phyloP scores from a whole-genome alignment of 805 yeast genomes.

The Myxozyma neotropica region DNA sequence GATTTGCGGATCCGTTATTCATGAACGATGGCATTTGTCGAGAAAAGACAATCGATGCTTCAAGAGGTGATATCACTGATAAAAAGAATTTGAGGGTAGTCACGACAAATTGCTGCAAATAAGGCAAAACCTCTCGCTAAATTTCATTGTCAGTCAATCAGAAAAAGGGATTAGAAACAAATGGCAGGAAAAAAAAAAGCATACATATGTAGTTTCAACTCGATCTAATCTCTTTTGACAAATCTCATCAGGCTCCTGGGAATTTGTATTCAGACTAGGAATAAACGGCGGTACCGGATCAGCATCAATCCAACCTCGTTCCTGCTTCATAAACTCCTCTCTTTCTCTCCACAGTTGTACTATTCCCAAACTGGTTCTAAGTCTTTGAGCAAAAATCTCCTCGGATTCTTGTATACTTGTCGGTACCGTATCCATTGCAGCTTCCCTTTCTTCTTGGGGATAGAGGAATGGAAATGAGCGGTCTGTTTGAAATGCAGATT shows the following conservation, averaged over 20 bases:
- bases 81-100: slow-evolving; percentile 68
- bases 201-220: slow-evolving; percentile 21
- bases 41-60: slow-evolving; percentile 15
- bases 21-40: not conserved
- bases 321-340: slow-evolving; percentile 69
- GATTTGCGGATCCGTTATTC: not conserved
- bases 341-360: slow-evolving; percentile 74
- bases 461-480: slow-evolving; percentile 67
- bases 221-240: slow-evolving; percentile 5
- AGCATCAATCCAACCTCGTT: slow-evolving; percentile 58
- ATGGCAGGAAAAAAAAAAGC: not conserved
- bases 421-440: slow-evolving; percentile 51
- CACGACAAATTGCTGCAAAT: slow-evolving; percentile 63
- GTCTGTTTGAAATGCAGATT: slow-evolving; percentile 60
- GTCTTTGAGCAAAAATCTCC: slow-evolving; percentile 60
- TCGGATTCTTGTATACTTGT: slow-evolving; percentile 79
- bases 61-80: slow-evolving; percentile 46
- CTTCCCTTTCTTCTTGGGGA: slow-evolving; percentile 48
- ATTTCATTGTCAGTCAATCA: slow-evolving; percentile 40
- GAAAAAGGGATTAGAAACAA: not conserved
- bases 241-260: not conserved
- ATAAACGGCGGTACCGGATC: not conserved
- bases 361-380: slow-evolving; percentile 66
- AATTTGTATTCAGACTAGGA: not conserved
- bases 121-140: slow-evolving; percentile 56